phyloP scores from a whole-genome alignment of 225 moss, liverwort and hornwort species.

The Polytrichum formosum region DNA sequence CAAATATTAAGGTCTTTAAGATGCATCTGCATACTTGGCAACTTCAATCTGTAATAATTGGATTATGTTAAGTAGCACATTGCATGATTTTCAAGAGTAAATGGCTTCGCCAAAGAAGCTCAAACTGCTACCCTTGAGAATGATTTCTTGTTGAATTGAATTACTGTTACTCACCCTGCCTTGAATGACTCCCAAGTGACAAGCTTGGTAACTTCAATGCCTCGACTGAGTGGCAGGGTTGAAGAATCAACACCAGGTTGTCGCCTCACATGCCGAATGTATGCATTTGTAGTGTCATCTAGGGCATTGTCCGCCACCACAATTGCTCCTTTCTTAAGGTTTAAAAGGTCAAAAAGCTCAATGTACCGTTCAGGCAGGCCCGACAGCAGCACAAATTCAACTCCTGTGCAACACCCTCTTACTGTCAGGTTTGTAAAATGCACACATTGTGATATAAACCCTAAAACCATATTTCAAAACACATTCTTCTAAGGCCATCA shows the following conservation, averaged over 20 bases:
- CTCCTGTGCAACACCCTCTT: constrained; percentile 31
- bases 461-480: too few species aligned
- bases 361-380: constrained; percentile 67
- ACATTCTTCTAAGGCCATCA: too few species aligned
- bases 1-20: too few species aligned
- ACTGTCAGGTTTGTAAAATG: constrained; percentile 13
- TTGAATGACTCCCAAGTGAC: constrained; percentile 64
- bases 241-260: constrained; percentile 83
- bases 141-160: not conserved
- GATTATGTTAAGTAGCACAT: too few species aligned
- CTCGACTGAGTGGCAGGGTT: constrained; percentile 70
- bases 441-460: not conserved
- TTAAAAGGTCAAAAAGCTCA: constrained; percentile 73
- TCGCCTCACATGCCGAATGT: constrained; percentile 79
- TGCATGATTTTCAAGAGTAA: too few species aligned
- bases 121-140: too few species aligned
- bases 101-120: too few species aligned
- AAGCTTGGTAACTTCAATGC: constrained; percentile 80
- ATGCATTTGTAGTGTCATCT: constrained; percentile 73
- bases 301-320: constrained; percentile 79
- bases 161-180: constrained; percentile 42
- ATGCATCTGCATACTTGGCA: too few species aligned
- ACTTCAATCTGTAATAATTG: too few species aligned
- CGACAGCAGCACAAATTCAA: constrained; percentile 63
- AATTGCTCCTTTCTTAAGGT: constrained; percentile 72